phyloP scores from a whole-genome alignment of 345 rosid genomes.

The Leavenworthia alabamica region DNA sequence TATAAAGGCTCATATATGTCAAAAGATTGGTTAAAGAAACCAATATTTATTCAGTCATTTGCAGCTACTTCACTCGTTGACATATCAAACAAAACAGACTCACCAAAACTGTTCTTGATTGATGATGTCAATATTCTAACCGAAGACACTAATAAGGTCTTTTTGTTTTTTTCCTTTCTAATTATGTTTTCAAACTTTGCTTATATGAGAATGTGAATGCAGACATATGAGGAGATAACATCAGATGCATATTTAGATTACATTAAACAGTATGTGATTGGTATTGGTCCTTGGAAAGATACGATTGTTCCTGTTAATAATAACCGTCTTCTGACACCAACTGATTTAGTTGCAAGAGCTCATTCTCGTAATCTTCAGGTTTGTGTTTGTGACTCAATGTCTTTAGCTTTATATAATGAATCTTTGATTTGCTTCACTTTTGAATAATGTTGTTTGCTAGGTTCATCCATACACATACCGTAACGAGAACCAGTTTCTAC shows the following conservation, averaged over 20 bases:
- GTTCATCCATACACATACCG: conserved; percentile 92
- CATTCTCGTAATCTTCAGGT: conserved; percentile 81
- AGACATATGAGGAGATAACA: conserved; percentile 85
- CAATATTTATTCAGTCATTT: conserved; percentile 85
- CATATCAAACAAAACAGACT: conserved; percentile 55
- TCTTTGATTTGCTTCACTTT: neutral
- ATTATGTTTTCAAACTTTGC: neutral
- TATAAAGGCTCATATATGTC: conserved; percentile 81
- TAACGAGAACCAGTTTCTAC: conserved; percentile 55
- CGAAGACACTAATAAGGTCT: conserved; percentile 92
- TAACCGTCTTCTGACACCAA: conserved; percentile 54
- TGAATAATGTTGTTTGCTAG: conserved; percentile 34
- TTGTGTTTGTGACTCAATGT: neutral
- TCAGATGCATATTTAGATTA: conserved; percentile 66
- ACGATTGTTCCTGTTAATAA: conserved; percentile 65
- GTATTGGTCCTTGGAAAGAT: conserved; percentile 99
- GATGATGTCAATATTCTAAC: conserved; percentile 60
- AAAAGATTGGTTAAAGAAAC: conserved; percentile 71
- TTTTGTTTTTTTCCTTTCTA: neutral
- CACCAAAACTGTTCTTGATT: conserved; percentile 76
- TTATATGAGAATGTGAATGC: conserved; percentile 28
- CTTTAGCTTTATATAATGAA: neutral
- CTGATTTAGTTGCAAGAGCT: conserved; percentile 86
- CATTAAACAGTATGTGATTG: conserved; percentile 71
- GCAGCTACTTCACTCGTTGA: conserved; percentile 83